phyloP scores from a whole-genome alignment of 192 early-diverging fungal species.

The Entomortierella beljakovae region DNA sequence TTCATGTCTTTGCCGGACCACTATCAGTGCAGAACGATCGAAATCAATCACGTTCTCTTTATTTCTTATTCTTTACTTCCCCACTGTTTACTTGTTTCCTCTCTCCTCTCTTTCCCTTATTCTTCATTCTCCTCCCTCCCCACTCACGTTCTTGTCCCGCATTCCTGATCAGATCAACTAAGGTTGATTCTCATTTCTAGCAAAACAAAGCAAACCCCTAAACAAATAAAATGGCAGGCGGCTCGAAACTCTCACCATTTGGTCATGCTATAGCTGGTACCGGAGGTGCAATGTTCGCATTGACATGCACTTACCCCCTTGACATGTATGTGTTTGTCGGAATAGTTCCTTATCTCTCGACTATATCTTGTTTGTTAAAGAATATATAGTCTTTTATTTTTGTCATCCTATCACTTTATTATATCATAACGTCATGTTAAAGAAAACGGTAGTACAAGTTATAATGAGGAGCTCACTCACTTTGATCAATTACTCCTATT shows the following conservation, averaged over 20 bases:
- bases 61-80: no score
- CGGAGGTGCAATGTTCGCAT: conserved; percentile 90
- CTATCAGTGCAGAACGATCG: conserved; percentile 29
- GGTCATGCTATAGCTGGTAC: conserved; percentile 95
- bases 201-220: not conserved
- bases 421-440: not conserved
- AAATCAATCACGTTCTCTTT: not conserved
- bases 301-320: conserved; percentile 92
- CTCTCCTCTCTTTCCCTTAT: no score
- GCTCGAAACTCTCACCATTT: conserved; percentile 77
- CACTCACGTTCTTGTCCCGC: no score
- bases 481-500: not conserved
- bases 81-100: no score
- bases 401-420: conserved; percentile 24
- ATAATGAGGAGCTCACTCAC: not conserved
- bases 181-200: no score
- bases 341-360: no score
- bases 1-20: conserved; percentile 18
- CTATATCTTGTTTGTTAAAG: not conserved
- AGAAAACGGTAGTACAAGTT: conserved; percentile 15
- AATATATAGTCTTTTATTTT: conserved; percentile 11
- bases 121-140: no score
- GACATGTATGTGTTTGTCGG: conserved; percentile 86
- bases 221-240: conserved; percentile 34
- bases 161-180: no score